Base-by-base conservation (phyloP, 176 grass and related monocot genomes). In the Aegilops bicornis region DNA sequence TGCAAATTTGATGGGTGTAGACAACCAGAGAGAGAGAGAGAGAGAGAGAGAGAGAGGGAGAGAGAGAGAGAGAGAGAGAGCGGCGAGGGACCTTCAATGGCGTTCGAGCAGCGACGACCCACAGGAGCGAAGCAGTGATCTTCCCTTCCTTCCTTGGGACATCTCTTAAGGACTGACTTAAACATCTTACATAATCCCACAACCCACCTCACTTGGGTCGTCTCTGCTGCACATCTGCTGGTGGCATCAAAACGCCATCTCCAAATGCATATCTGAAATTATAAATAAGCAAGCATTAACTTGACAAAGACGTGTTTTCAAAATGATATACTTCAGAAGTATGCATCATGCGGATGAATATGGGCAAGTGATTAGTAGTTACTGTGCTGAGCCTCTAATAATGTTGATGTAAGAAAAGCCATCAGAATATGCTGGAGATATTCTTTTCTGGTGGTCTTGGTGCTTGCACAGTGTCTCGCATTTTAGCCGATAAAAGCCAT, bases 261-360 rank as follows among this genome's bases (percentile, higher is more conserved):
- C 91, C 96, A 92, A 98, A 94, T 86, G 92, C 87, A 39, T 94
- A 88, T 95, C 96, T 98, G 83, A 87, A 92, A 85, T 68, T 83
- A 81, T 64, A 50, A 77, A 94, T 64, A 73, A 85, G 56, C 39
- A 54, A 69, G 79, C 80, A 69, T 84, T 31, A 80, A 67, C 27
- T 83, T 63, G 1, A 45, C 62, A n/a, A 47, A 15, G 2, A 62
- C 33, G 29, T 19, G 12, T 73, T 45, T 67, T 71, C 32, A 37
- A 35, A 65, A 81, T 33, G 64, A 59, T 77, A 52, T 65, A n/a
- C 4, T 58, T 40, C 2, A 27, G 35, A 48, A 30, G 8, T 50
- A 64, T 73, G 7, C 30, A 73, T 79, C 45, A 47, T 45, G 36
- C 14, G 43, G 23, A 48, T 4, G 72, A 73, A 60, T 39, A 81